These are phyloP conservation scores for Wickerhamiella azymoides DNA, from an alignment of 805 yeast genomes.

Conservation along the genomic window DNA sequence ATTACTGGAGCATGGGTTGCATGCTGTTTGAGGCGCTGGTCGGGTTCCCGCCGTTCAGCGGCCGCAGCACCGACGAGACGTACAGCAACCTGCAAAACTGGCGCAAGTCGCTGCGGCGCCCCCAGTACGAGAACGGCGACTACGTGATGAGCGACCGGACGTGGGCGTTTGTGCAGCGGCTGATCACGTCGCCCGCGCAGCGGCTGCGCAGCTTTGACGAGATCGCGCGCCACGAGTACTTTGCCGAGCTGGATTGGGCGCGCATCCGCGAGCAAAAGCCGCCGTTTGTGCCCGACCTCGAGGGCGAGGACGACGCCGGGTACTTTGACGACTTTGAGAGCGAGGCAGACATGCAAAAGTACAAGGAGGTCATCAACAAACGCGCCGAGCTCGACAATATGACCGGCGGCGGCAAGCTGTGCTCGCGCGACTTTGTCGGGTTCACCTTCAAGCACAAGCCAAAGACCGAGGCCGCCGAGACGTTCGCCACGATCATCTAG, in stretches of 20 bases:
- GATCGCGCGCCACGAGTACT: constrained; percentile 65
- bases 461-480: constrained; percentile 10
- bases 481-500: constrained; percentile 16
- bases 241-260: constrained; percentile 71
- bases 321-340: constrained; percentile 95
- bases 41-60: constrained; percentile 96
- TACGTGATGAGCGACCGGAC: constrained; percentile 92
- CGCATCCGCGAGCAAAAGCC: constrained; percentile 58
- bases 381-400: constrained; percentile 71
- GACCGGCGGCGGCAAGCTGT: constrained; percentile 48
- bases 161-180: constrained; percentile 70
- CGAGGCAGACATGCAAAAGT: constrained; percentile 94
- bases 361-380: constrained; percentile 91
- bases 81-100: constrained; percentile 86
- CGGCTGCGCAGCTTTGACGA: constrained; percentile 72
- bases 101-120: constrained; percentile 78
- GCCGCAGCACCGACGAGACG: constrained; percentile 86
- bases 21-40: constrained; percentile 91
- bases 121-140: constrained; percentile 81
- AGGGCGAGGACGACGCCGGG: constrained; percentile 96
- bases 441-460: constrained; percentile 84
- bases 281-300: constrained; percentile 94
- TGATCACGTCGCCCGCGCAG: constrained; percentile 65
- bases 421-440: constrained; percentile 70
- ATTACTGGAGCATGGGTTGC: constrained; percentile 97